Evolutionary conservation across 2,329 filamentous ascomycete genomes (phyloP), one percentile per base, ranked within the genome.

Genomic region (Rhynchosporium secalis): DNA sequence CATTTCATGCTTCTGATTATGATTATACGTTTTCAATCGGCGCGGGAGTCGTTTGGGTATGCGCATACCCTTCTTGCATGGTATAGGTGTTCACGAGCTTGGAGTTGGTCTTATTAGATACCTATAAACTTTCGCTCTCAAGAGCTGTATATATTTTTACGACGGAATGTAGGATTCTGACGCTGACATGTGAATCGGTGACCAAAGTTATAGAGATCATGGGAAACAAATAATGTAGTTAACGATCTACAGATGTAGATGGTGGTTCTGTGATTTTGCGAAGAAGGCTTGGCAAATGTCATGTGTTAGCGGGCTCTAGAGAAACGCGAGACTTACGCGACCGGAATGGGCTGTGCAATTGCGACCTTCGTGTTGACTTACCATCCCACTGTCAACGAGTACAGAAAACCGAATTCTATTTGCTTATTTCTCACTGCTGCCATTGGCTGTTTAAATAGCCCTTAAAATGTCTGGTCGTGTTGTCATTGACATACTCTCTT

Each of bases 11-110:
- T 38, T 56, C 36, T 45, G 6, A 40, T 31, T 56, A 60, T n/a
- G 41, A 26, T 48, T 61, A 4, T 58, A 38, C 36, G 40, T 56
- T 57, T 20, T 61, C 38, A 20, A 33, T 47, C 9, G 60, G 60
- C 20, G 60, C 43, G 45, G 46, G 60, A 49, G 47, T 51, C n/a
- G 26, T 40, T 10, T 31, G 33, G 60, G 51, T 61, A n/a, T 61
- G 31, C 46, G 20, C 49, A 60, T 60, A 60, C 58, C 58, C 58
- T 61, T 49, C 46, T 46, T 43, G 49, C n/a, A 40, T 49, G 29
- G 54, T 29, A 52, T 45, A 54, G 4, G 54, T 46, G 45, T 54
- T 56, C 45, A 31, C 45, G 46, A 20, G 28, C 33, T 33, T 40
- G 52, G 45, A 40, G 40, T 46, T 51, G 51, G 38, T 33, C 40